Evolutionary conservation across 2,329 filamentous ascomycete genomes (phyloP), one percentile per base, ranked within the genome.

Genomic region (Arthrinium puccinioides): DNA sequence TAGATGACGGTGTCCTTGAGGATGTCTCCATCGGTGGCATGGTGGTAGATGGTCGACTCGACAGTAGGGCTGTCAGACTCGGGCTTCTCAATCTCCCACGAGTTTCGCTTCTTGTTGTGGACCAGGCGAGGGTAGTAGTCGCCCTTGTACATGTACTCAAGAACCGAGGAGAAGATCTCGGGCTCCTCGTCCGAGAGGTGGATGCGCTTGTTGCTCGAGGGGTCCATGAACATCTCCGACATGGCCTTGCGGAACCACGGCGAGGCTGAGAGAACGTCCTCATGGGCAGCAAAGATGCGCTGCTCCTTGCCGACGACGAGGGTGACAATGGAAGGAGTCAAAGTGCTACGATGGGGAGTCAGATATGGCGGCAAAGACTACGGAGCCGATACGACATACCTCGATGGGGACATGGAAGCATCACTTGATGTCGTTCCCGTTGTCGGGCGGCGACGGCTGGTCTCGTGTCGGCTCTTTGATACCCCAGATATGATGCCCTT

Each of bases 71-170:
- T 56, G 41, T 70, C 66, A 7, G 63, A 67, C 13, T 56, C 55
- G 1, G 63, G 59, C 34, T 78, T 75, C 60, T 94, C 87, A n/a
- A 95, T 67, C 55, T 84, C 82, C 82, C 86, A 95, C 36, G 77
- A 81, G 59, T 87, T 80, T 38, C 77, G 76, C 45, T 82, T 79
- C 67, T 88, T 87, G 65, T 90, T 87, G 63, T 87, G 87, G 39
- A 87, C 64, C 18, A 94, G 72, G 14, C 84, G 82, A 4, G 89
- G 88, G 50, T 82, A 89, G 66, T 95, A 95, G 62, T 95, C 89
- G 46, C 88, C 88, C 64, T 94, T 94, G 74, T 94, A 94, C 39
- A 96, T 78, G 50, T 84, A 95, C 57, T 96, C 89, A 39, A 96
- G 79, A 9, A 96, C 74, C 6, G 84, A 88, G 7, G 87, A 94